Conservation (phyloP, 176 grass and related monocot species). For the Triticum dicoccoides region DNA sequence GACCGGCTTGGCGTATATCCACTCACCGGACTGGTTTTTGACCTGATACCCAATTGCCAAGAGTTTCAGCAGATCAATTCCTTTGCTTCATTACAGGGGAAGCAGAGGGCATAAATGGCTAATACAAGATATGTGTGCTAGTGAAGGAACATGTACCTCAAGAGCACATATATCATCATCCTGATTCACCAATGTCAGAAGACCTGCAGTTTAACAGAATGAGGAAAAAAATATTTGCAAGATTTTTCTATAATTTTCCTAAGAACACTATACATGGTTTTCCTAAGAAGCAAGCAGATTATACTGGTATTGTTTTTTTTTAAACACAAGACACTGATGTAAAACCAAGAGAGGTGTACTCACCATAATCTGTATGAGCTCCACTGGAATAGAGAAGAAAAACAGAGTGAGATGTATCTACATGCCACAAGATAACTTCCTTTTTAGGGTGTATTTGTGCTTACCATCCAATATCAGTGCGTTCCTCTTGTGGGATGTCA, state of each 20-base stretch:
- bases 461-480: constrained; percentile 87
- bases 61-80: neutral
- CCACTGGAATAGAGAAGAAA: constrained; percentile 40
- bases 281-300: neutral
- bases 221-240: neutral
- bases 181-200: constrained; percentile 93
- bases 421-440: neutral
- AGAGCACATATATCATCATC: constrained; percentile 86
- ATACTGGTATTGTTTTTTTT: neutral
- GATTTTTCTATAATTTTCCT: neutral
- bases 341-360: constrained; percentile 21
- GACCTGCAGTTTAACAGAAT: constrained; percentile 46
- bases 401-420: constrained; percentile 19
- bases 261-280: neutral
- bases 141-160: constrained; percentile 49
- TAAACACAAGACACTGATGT: neutral
- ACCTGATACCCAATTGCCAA: constrained; percentile 43
- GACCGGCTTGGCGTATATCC: constrained; percentile 79
- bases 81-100: constrained; percentile 24
- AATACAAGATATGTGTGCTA: neutral
- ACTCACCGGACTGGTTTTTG: constrained; percentile 74
- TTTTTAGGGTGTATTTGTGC: neutral
- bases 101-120: neutral
- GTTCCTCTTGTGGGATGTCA: constrained; percentile 76
- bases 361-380: constrained; percentile 97